phyloP scores from a whole-genome alignment of 2,329 filamentous ascomycete genomes.

The Pyrenophora graminea region DNA sequence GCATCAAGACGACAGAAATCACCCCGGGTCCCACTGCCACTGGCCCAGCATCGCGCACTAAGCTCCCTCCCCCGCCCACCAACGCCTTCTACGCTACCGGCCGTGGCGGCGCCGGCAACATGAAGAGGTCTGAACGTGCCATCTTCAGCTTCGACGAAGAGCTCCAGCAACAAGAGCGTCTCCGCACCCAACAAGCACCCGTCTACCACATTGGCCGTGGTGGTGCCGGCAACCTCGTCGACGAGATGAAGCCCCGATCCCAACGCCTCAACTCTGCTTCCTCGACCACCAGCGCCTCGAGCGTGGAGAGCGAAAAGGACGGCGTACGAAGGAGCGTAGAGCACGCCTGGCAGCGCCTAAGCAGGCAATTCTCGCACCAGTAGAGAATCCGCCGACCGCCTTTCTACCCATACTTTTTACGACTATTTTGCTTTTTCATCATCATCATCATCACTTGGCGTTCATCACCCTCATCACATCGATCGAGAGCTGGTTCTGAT shows the following conservation, averaged over 20 bases:
- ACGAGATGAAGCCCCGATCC: slow-evolving; percentile 43
- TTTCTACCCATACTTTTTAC: neutral
- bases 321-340: slow-evolving; percentile 42
- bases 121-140: slow-evolving; percentile 57
- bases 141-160: slow-evolving; percentile 73
- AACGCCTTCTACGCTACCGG: slow-evolving; percentile 65
- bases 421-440: slow-evolving; percentile 3
- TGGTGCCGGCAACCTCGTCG: slow-evolving; percentile 61
- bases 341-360: slow-evolving; percentile 43
- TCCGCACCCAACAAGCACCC: slow-evolving; percentile 60
- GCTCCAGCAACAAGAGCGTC: slow-evolving; percentile 60
- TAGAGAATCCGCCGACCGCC: slow-evolving; percentile 8
- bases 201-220: slow-evolving; percentile 68
- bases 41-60: slow-evolving; percentile 55
- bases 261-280: slow-evolving; percentile 38
- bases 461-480: neutral
- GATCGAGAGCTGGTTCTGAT: slow-evolving; percentile 47
- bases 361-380: slow-evolving; percentile 40
- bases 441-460: neutral
- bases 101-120: slow-evolving; percentile 70
- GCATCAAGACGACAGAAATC: slow-evolving; percentile 59
- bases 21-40: slow-evolving; percentile 53
- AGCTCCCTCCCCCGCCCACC: slow-evolving; percentile 52
- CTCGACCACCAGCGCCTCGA: slow-evolving; percentile 24
- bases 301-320: slow-evolving; percentile 33